Evolutionary conservation across 1,284 basidiomycete genomes (phyloP).

Genomic region (Sanguinoderma infundibulare): DNA sequence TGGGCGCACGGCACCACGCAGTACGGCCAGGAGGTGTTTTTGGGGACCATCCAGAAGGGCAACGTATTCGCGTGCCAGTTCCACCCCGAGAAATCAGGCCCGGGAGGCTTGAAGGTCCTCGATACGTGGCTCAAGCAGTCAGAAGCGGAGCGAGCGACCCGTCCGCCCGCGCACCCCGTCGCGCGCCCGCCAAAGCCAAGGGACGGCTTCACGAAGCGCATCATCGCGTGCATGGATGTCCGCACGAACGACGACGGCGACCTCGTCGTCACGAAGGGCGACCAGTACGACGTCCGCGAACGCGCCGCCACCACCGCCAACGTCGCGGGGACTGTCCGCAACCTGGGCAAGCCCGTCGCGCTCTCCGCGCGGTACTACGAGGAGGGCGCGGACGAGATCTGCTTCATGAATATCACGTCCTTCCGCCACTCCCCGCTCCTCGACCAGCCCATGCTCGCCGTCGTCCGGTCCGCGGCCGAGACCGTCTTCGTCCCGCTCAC

Average conservation of each 20-base stretch:
- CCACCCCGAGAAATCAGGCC: constrained; percentile 98
- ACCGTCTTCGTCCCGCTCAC: constrained; percentile 97
- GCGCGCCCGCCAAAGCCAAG: constrained; percentile 44
- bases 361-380: constrained; percentile 88
- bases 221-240: constrained; percentile 98
- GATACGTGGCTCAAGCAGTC: constrained; percentile 81
- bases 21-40: constrained; percentile 94
- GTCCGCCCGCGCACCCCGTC: constrained; percentile 38
- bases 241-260: constrained; percentile 96
- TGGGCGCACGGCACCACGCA: constrained; percentile 91
- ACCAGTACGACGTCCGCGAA: constrained; percentile 98
- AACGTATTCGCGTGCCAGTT: constrained; percentile 97
- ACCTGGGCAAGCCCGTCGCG: constrained; percentile 97
- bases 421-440: constrained; percentile 95
- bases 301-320: constrained; percentile 28
- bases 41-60: constrained; percentile 82
- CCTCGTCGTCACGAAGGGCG: constrained; percentile 98
- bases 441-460: constrained; percentile 98
- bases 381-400: constrained; percentile 95
- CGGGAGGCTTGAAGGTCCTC: constrained; percentile 86
- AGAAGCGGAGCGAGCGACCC: constrained; percentile 41
- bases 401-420: constrained; percentile 98
- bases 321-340: constrained; percentile 85
- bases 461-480: constrained; percentile 90
- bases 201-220: constrained; percentile 87